phyloP scores from a whole-genome alignment of 2,329 filamentous ascomycete genomes.

The Sporothrix phasma region DNA sequence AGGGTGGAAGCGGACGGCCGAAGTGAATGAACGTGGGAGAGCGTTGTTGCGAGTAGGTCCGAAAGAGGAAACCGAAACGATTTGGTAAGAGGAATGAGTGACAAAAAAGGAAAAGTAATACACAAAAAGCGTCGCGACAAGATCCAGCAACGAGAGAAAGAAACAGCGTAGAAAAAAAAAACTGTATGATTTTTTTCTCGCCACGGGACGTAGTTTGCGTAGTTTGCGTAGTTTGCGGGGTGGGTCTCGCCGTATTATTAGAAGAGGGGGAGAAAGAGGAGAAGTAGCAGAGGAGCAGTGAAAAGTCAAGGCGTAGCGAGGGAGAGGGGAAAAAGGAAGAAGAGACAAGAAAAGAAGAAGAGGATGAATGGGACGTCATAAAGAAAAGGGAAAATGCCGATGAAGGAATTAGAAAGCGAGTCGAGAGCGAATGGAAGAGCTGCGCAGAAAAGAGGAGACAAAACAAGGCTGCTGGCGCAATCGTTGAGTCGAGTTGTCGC shows the following conservation, averaged over 20 bases:
- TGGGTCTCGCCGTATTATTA: slow-evolving; percentile 15
- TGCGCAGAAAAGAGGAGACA: neutral
- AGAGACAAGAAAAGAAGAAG: neutral
- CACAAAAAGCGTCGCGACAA: slow-evolving; percentile 2
- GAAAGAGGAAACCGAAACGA: slow-evolving; percentile 4
- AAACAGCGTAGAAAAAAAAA: slow-evolving; percentile 6
- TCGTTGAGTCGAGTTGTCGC: neutral
- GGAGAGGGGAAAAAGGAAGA: neutral
- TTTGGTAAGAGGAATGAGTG: slow-evolving; percentile 12
- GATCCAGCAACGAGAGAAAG: slow-evolving; percentile 1
- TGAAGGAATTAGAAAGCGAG: neutral
- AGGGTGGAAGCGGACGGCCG: neutral
- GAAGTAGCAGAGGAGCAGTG: neutral
- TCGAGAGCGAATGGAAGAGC: neutral
- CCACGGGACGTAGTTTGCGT: slow-evolving; percentile 13
- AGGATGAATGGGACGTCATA: neutral
- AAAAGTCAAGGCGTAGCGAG: neutral
- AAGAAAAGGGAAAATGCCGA: neutral
- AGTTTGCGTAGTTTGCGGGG: slow-evolving; percentile 13
- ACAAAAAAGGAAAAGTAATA: neutral
- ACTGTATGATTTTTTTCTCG: slow-evolving; percentile 11
- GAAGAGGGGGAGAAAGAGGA: slow-evolving; percentile 10
- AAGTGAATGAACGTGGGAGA: neutral
- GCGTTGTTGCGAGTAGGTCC: neutral
- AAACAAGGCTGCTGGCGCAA: slow-evolving; percentile 2